Evolutionary conservation across 306 rosid species (phyloP).

Genomic region (Castanea sativa): DNA sequence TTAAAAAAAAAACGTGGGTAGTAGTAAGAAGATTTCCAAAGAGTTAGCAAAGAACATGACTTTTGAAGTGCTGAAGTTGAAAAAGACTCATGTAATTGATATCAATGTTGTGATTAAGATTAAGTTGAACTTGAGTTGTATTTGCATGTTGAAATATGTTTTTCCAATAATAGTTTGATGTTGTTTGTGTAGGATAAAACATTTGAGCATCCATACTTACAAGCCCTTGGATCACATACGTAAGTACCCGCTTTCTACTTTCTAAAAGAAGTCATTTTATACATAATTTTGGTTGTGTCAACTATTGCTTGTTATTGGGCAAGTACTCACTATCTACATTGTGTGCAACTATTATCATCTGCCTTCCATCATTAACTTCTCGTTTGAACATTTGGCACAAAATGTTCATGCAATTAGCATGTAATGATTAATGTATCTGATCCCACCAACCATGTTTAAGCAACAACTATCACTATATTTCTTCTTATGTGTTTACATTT

Average conservation of each 20-base stretch:
- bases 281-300: neutral
- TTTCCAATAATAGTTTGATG: conserved; percentile 4
- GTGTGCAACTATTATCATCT: neutral
- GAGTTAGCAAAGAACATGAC: neutral
- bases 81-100: too few relatives aligned
- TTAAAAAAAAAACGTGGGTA: neutral
- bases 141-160: neutral
- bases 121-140: neutral
- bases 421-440: neutral
- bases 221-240: conserved; percentile 93
- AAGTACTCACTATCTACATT: neutral
- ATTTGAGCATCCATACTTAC: conserved; percentile 80
- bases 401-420: neutral
- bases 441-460: neutral
- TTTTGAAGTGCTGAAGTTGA: neutral
- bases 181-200: conserved; percentile 82
- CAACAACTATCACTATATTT: too few relatives aligned
- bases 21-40: neutral
- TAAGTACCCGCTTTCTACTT: conserved; percentile 26
- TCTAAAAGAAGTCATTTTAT: neutral
- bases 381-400: neutral
- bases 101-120: neutral
- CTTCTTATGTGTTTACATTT: too few relatives aligned
- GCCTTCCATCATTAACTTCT: neutral
- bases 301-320: neutral